A percentile compares a stretch with the other conserved stretches of the same genome.
Conservation (phyloP, 169 alveolate species). For the Eimeria sp. region DNA sequence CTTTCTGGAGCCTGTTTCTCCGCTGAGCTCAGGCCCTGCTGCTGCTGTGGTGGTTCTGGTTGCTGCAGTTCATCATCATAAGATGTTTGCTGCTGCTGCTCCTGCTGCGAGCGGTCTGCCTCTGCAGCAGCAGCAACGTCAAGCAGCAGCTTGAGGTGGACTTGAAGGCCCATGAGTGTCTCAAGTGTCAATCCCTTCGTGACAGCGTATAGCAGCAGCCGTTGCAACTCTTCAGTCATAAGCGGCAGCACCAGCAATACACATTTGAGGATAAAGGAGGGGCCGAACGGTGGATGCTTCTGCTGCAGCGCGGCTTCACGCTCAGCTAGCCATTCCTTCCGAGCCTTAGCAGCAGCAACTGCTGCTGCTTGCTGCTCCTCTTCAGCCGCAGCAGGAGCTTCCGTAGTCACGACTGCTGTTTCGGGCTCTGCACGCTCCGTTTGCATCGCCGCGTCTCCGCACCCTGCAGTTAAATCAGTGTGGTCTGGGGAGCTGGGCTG, state of each 20-base stretch:
- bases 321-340: constrained; percentile 25
- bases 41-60: constrained; percentile 17
- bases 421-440: neutral
- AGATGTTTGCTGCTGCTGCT: constrained; percentile 35
- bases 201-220: constrained; percentile 59
- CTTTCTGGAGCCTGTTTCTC: constrained; percentile 1
- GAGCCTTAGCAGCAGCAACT: constrained; percentile 35
- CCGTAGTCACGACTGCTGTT: constrained; percentile 10
- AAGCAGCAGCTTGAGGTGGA: constrained; percentile 48
- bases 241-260: constrained; percentile 70
- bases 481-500: neutral
- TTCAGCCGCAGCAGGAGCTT: neutral
- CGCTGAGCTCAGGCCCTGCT: neutral
- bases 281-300: constrained; percentile 60
- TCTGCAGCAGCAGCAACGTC: constrained; percentile 63
- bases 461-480: neutral
- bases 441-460: neutral
- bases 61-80: neutral
- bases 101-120: constrained; percentile 51
- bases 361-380: constrained; percentile 43
- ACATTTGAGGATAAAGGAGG: constrained; percentile 71
- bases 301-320: constrained; percentile 56
- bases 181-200: constrained; percentile 53
- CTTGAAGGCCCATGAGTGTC: constrained; percentile 36
- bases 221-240: constrained; percentile 75